phyloP scores from a whole-genome alignment of 305 asterid genomes.

The Fraxinus sp. region DNA sequence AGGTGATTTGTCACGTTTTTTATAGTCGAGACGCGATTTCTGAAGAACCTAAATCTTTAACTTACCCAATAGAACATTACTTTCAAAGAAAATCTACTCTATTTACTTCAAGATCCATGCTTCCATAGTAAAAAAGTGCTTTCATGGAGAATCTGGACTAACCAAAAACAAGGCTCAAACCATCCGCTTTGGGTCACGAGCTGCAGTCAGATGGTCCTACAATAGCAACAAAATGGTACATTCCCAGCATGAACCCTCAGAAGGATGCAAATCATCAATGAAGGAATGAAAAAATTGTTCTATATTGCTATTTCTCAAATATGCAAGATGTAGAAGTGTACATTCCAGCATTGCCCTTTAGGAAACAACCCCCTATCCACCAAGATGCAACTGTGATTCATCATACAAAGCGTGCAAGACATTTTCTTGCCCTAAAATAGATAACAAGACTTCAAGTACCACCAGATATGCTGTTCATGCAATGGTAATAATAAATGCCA shows the following conservation, averaged over 20 bases:
- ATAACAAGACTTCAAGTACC: neutral
- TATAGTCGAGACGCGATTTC: slow-evolving; percentile 4
- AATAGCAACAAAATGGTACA: slow-evolving; percentile 23
- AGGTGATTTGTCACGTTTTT: neutral
- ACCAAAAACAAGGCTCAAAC: slow-evolving; percentile 34
- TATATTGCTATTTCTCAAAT: slow-evolving; percentile 7
- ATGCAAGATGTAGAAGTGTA: neutral
- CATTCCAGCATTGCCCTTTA: neutral
- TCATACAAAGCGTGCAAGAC: neutral
- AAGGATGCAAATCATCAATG: neutral
- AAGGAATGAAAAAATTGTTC: neutral
- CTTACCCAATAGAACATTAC: slow-evolving; percentile 18
- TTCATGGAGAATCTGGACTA: slow-evolving; percentile 8
- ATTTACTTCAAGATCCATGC: slow-evolving; percentile 4
- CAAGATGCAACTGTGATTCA: neutral
- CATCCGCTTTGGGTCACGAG: slow-evolving; percentile 78
- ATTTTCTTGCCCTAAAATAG: neutral
- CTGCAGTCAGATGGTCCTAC: slow-evolving; percentile 93
- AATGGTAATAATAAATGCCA: neutral
- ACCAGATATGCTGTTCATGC: neutral
- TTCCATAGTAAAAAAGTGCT: slow-evolving; percentile 10
- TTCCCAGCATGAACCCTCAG: slow-evolving; percentile 6
- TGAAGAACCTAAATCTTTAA: slow-evolving; percentile 11
- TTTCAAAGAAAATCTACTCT: slow-evolving; percentile 8
- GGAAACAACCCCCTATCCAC: slow-evolving; percentile 11